Evolutionary conservation across 2,329 filamentous ascomycete genomes (phyloP).

Genomic region (Penicillium sp.): DNA sequence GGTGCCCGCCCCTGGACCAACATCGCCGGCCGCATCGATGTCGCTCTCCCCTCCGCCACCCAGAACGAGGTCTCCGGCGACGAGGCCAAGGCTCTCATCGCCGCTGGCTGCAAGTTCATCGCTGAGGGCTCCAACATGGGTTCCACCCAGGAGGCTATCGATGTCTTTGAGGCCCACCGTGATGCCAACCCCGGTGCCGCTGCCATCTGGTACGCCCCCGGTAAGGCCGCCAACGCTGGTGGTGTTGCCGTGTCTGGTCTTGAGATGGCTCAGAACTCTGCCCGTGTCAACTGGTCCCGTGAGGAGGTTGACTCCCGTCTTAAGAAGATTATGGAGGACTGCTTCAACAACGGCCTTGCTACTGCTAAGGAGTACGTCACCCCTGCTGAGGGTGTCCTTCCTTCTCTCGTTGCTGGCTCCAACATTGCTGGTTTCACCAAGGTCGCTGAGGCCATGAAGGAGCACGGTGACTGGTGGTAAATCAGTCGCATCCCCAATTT

Average conservation of each 20-base stretch:
- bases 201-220: slow-evolving; percentile 92
- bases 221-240: slow-evolving; percentile 95
- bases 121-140: slow-evolving; percentile 99
- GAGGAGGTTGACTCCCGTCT: slow-evolving; percentile 92
- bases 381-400: slow-evolving; percentile 75
- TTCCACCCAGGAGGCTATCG: slow-evolving; percentile 92
- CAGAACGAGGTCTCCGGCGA: slow-evolving; percentile 96
- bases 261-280: slow-evolving; percentile 98
- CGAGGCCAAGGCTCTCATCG: slow-evolving; percentile 80
- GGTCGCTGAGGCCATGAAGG: slow-evolving; percentile 89
- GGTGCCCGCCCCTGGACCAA: slow-evolving; percentile 89
- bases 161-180: slow-evolving; percentile 81
- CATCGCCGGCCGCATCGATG: slow-evolving; percentile 75
- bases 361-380: slow-evolving; percentile 88
- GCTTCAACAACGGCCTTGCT: slow-evolving; percentile 83
- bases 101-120: slow-evolving; percentile 75
- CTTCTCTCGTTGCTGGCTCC: slow-evolving; percentile 84
- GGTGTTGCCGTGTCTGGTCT: slow-evolving; percentile 96
- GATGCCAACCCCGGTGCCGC: slow-evolving; percentile 60
- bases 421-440: slow-evolving; percentile 99
- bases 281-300: slow-evolving; percentile 77
- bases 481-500: slow-evolving; percentile 11
- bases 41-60: slow-evolving; percentile 88
- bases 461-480: slow-evolving; percentile 92
- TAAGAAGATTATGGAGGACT: slow-evolving; percentile 90